A percentile compares a stretch with the other conserved stretches of the same genome.
These are phyloP conservation scores for Schizophyllum commune DNA, from an alignment of 1,284 basidiomycete species.

Conservation along the genomic window DNA sequence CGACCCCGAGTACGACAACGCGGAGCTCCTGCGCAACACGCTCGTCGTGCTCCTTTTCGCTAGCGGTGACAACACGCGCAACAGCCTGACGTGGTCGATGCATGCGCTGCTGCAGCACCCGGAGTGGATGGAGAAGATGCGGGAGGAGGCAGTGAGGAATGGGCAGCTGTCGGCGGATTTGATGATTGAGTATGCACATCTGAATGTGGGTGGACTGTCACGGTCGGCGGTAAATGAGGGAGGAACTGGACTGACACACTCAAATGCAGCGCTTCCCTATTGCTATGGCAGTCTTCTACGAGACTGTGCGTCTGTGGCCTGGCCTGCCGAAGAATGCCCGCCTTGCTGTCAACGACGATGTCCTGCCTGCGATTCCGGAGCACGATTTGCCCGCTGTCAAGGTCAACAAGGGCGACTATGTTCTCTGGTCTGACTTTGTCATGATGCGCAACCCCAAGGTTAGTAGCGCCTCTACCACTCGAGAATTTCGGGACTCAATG, in stretches of 20 bases:
- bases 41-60: slow-evolving; percentile 20
- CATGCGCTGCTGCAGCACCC: slow-evolving; percentile 11
- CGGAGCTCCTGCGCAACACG: slow-evolving; percentile 13
- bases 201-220: background rate
- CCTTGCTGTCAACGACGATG: slow-evolving; percentile 15
- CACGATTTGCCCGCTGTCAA: slow-evolving; percentile 2
- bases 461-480: background rate
- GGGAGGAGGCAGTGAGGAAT: background rate
- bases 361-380: slow-evolving; percentile 15
- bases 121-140: background rate
- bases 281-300: slow-evolving; percentile 19
- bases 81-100: slow-evolving; percentile 16
- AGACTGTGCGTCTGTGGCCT: slow-evolving; percentile 20
- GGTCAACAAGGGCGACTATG: slow-evolving; percentile 16
- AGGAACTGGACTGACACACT: too few species aligned
- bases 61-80: slow-evolving; percentile 18
- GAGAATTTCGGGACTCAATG: too few species aligned
- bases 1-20: background rate
- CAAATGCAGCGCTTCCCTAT: slow-evolving; percentile 11
- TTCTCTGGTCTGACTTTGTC: slow-evolving; percentile 19
- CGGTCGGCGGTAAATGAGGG: too few species aligned
- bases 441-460: slow-evolving; percentile 17
- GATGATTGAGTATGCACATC: background rate
- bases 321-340: slow-evolving; percentile 20
- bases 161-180: background rate